A percentile compares a stretch with the other conserved stretches of the same genome.
Evolutionary conservation across 2,329 filamentous ascomycete genomes (phyloP).

Genomic region (Pseudogymnoascus pannorum): DNA sequence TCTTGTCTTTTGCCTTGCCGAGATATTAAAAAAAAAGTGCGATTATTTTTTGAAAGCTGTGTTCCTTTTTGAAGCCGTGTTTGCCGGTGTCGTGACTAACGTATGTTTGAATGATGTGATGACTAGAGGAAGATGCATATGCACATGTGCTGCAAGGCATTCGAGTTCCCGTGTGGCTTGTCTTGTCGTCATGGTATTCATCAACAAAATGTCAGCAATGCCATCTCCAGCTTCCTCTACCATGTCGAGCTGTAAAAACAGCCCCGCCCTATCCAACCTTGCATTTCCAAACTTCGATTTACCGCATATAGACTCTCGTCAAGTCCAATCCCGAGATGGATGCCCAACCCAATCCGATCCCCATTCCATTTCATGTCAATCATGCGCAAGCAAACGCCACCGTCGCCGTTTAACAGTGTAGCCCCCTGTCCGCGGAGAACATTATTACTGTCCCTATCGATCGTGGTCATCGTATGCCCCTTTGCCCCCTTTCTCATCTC

Average conservation of each 20-base stretch:
- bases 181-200: not conserved
- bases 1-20: not conserved
- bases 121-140: not conserved
- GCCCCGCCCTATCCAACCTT: not conserved
- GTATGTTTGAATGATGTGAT: not conserved
- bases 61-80: not conserved
- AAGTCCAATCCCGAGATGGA: not conserved
- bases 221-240: not conserved
- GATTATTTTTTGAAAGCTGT: slow-evolving; percentile 1
- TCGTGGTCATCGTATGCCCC: not conserved
- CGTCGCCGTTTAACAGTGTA: not conserved
- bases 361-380: not conserved
- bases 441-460: not conserved
- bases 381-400: not conserved
- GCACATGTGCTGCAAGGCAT: not conserved
- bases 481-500: not conserved
- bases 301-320: not conserved
- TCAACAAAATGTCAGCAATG: not conserved
- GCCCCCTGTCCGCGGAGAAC: not conserved
- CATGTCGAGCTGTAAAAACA: not conserved
- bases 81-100: not conserved
- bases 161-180: not conserved
- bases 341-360: not conserved
- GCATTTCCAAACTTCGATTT: not conserved
- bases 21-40: slow-evolving; percentile 5